Evolutionary conservation across 495 filamentous ascomycete species (phyloP).

Genomic region (Talaromyces liani): DNA sequence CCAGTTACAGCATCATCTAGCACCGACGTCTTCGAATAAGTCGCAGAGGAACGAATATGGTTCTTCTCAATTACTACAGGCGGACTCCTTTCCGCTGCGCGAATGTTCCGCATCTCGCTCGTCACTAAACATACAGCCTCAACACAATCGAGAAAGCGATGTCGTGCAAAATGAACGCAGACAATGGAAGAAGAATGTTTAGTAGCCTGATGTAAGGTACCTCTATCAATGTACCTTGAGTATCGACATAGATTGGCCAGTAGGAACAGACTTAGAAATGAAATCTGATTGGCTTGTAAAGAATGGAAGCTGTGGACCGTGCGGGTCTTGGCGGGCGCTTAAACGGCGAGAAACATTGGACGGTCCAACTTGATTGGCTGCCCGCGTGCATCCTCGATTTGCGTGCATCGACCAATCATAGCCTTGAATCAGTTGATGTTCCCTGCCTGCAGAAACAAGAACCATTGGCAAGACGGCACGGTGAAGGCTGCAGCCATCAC

Average conservation of each 20-base stretch:
- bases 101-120: no score
- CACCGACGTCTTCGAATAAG: no score
- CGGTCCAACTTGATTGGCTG: neutral
- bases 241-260: neutral
- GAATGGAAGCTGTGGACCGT: neutral
- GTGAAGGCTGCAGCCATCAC: neutral
- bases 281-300: neutral
- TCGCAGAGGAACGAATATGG: no score
- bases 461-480: neutral
- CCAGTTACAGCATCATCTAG: no score
- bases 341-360: neutral
- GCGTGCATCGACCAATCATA: neutral
- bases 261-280: neutral
- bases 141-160: no score
- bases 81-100: no score
- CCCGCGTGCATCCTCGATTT: neutral
- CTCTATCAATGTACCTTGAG: neutral
- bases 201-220: neutral
- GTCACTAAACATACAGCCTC: no score
- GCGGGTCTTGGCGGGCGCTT: constrained; percentile 1
- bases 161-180: no score
- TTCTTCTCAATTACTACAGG: no score
- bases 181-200: no score
- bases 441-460: neutral
- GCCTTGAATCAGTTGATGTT: neutral